Evolutionary conservation across 805 yeast genomes (phyloP).

Genomic region (Sugiyamaella valdiviana): DNA sequence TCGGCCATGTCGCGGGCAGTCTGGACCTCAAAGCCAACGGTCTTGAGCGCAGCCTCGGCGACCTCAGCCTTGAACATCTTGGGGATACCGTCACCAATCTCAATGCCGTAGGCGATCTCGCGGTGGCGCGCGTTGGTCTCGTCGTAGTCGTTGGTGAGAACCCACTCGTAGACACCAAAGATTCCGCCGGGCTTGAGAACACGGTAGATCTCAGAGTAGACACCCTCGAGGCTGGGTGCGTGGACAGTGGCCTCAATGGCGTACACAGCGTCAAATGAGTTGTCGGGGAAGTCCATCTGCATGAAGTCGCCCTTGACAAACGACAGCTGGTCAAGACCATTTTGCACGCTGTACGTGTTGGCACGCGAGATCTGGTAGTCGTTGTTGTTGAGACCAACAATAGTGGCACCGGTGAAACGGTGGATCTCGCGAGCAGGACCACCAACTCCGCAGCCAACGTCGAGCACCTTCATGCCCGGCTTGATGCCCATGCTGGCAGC

Average conservation of each 20-base stretch:
- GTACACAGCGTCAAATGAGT: constrained; percentile 90
- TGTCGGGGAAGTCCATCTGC: constrained; percentile 95
- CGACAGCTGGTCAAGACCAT: constrained; percentile 64
- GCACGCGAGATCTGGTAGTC: constrained; percentile 94
- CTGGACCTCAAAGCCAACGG: constrained; percentile 80
- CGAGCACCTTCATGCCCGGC: constrained; percentile 81
- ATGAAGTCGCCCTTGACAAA: constrained; percentile 97
- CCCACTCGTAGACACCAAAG: constrained; percentile 99
- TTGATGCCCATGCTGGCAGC: constrained; percentile 79
- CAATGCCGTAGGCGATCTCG: constrained; percentile 93
- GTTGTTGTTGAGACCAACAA: constrained; percentile 91
- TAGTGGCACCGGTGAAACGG: constrained; percentile 78
- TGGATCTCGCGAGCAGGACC: constrained; percentile 97
- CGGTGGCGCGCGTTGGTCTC: constrained; percentile 84
- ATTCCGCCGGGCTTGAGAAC: constrained; percentile 96
- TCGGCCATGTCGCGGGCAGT: constrained; percentile 79
- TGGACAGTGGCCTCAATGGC: constrained; percentile 99
- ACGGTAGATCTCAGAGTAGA: constrained; percentile 87
- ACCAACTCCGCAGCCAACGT: constrained; percentile 99
- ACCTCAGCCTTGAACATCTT: constrained; percentile 84
- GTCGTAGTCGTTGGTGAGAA: constrained; percentile 91
- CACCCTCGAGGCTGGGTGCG: constrained; percentile 95
- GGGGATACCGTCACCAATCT: constrained; percentile 98
- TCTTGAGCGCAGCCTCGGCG: constrained; percentile 78
- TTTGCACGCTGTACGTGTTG: constrained; percentile 63